These are phyloP conservation scores for Pugionium cornutum DNA, from an alignment of 345 rosid genomes.

Conservation along the genomic window DNA sequence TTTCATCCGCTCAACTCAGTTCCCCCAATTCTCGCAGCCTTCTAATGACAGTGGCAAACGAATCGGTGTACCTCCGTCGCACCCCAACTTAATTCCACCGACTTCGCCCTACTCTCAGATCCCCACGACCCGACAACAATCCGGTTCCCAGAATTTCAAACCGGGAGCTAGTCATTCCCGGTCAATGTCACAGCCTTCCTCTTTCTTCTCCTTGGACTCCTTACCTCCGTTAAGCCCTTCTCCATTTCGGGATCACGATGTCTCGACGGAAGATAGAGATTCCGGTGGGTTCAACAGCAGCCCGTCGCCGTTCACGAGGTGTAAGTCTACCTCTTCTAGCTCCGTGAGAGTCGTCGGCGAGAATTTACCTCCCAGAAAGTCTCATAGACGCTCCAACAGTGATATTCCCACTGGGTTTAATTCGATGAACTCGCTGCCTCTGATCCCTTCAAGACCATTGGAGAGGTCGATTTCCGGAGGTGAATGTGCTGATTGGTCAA, in stretches of 20 bases:
- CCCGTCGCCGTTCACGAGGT: slow-evolving; percentile 63
- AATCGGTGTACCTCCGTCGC: slow-evolving; percentile 85
- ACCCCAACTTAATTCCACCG: slow-evolving; percentile 81
- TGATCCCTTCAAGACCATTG: slow-evolving; percentile 49
- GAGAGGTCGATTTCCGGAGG: slow-evolving; percentile 55
- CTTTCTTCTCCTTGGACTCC: slow-evolving; percentile 75
- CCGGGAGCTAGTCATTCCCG: slow-evolving; percentile 66
- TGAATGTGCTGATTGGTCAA: slow-evolving; percentile 40
- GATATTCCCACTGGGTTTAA: slow-evolving; percentile 78
- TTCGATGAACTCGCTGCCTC: slow-evolving; percentile 36
- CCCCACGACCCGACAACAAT: slow-evolving; percentile 54
- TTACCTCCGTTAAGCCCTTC: slow-evolving; percentile 82
- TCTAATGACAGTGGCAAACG: slow-evolving; percentile 52
- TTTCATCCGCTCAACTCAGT: slow-evolving; percentile 52
- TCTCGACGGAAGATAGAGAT: slow-evolving; percentile 71
- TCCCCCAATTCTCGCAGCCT: slow-evolving; percentile 55
- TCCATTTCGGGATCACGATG: slow-evolving; percentile 64
- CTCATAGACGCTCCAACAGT: slow-evolving; percentile 85
- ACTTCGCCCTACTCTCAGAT: slow-evolving; percentile 87
- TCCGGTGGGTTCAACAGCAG: slow-evolving; percentile 27
- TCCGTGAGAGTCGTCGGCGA: slow-evolving; percentile 43
- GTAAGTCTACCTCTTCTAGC: slow-evolving; percentile 40
- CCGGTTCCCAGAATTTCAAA: slow-evolving; percentile 50
- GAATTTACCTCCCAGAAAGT: slow-evolving; percentile 73
- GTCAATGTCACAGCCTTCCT: slow-evolving; percentile 81